These are phyloP conservation scores for Floccularia luteovirens DNA, from an alignment of 768 basidiomycete genomes.

Conservation along the genomic window DNA sequence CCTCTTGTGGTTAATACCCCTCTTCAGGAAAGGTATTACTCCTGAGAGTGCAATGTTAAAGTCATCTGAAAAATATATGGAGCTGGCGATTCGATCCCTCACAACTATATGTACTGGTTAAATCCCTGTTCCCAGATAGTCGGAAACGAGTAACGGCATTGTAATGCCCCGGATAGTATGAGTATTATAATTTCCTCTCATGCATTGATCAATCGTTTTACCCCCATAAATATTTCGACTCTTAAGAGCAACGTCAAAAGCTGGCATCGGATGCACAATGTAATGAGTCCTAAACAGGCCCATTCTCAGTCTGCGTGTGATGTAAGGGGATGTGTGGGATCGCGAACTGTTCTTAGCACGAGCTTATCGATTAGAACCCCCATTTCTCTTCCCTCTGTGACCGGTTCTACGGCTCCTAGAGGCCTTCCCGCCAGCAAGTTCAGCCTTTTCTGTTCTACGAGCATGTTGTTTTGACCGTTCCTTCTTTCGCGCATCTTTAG, in stretches of 20 bases:
- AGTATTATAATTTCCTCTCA: too few relatives aligned
- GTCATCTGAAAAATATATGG: not conserved
- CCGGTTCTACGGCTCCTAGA: slow-evolving; percentile 26
- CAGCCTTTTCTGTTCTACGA: slow-evolving; percentile 65
- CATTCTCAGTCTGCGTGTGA: not conserved
- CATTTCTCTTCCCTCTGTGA: slow-evolving; percentile 11
- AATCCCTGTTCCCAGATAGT: too few relatives aligned
- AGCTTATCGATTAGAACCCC: slow-evolving; percentile 12
- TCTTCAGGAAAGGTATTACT: not conserved
- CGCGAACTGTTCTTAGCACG: not conserved
- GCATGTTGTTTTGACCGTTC: slow-evolving; percentile 57
- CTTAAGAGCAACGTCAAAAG: too few relatives aligned
- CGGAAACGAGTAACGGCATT: too few relatives aligned
- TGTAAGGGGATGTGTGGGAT: not conserved
- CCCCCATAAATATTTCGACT: too few relatives aligned
- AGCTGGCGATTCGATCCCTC: slow-evolving; percentile 1
- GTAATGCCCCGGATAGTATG: too few relatives aligned
- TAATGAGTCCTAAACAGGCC: too few relatives aligned
- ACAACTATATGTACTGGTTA: too few relatives aligned
- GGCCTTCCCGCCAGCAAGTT: slow-evolving; percentile 59
- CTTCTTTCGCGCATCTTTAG: slow-evolving; percentile 53
- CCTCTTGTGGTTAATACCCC: not conserved
- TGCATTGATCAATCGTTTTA: too few relatives aligned
- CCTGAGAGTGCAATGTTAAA: not conserved
- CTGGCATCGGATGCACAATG: too few relatives aligned